A percentile compares a stretch with the other conserved stretches of the same genome.
phyloP scores from a whole-genome alignment of 495 filamentous ascomycete species.

The Cudoniella acicularis region DNA sequence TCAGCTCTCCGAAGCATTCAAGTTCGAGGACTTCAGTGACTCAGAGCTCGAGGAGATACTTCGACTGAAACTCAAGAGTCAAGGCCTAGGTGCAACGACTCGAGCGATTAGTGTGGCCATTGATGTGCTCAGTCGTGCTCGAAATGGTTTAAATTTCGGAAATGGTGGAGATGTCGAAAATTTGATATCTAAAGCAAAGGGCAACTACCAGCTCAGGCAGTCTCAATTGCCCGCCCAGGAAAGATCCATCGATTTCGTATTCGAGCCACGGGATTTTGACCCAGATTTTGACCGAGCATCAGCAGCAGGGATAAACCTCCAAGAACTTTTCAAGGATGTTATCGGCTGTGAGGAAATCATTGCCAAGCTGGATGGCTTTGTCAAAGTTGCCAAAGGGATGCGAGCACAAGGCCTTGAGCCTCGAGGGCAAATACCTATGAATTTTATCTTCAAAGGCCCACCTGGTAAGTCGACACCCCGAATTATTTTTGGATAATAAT shows the following conservation, averaged over 20 bases:
- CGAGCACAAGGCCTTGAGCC: constrained; percentile 53
- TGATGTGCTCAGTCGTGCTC: constrained; percentile 38
- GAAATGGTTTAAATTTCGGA: constrained; percentile 49
- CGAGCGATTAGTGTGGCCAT: constrained; percentile 37
- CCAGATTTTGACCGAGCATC: constrained; percentile 55
- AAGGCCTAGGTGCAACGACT: constrained; percentile 40
- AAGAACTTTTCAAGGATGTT: constrained; percentile 58
- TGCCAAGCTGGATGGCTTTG: constrained; percentile 55
- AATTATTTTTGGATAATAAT: neutral
- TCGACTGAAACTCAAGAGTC: constrained; percentile 49
- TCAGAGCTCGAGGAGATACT: constrained; percentile 55
- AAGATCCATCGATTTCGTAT: constrained; percentile 15
- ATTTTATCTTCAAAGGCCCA: constrained; percentile 62
- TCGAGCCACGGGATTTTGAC: constrained; percentile 69
- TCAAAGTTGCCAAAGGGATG: constrained; percentile 48
- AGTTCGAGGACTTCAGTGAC: constrained; percentile 67
- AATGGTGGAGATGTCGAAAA: constrained; percentile 50
- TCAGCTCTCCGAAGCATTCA: constrained; percentile 58
- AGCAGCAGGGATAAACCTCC: constrained; percentile 45
- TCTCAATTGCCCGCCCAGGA: neutral
- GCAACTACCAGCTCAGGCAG: constrained; percentile 20
- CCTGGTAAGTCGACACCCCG: no score
- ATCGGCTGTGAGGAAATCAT: constrained; percentile 65
- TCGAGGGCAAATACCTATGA: constrained; percentile 52
- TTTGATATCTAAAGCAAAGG: constrained; percentile 24